Percentiles rank a stretch among this genome's conserved stretches.
These are phyloP conservation scores for Akanthomyces lecanii DNA, from an alignment of 2,329 filamentous ascomycete species.

Conservation along the genomic window DNA sequence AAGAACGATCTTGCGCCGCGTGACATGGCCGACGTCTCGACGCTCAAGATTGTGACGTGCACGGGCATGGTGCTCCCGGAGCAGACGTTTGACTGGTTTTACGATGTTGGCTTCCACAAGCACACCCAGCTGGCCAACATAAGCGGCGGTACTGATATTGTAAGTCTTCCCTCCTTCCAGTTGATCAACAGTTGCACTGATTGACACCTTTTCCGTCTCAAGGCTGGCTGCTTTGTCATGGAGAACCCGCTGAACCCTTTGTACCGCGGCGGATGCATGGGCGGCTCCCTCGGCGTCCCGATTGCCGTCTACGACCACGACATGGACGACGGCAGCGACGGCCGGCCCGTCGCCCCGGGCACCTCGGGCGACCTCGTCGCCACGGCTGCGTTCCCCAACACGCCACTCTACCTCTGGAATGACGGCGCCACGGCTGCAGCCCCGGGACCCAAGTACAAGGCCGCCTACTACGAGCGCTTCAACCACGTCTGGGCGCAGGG, in stretches of 20 bases:
- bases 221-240: conserved; percentile 56
- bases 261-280: conserved; percentile 52
- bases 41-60: conserved; percentile 58
- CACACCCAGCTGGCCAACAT: conserved; percentile 68
- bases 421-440: conserved; percentile 39
- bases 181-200: no score
- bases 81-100: conserved; percentile 73
- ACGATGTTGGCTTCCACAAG: conserved; percentile 66
- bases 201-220: background rate
- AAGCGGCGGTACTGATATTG: conserved; percentile 73
- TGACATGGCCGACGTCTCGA: conserved; percentile 58
- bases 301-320: conserved; percentile 61
- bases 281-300: conserved; percentile 45
- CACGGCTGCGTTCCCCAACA: conserved; percentile 67
- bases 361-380: conserved; percentile 72
- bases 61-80: conserved; percentile 82
- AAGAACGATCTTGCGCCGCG: conserved; percentile 60
- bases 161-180: conserved; percentile 30
- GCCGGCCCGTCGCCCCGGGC: conserved; percentile 48
- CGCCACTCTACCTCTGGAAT: conserved; percentile 64
- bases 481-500: conserved; percentile 75
- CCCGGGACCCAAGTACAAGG: conserved; percentile 53
- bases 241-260: conserved; percentile 68
- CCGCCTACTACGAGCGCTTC: conserved; percentile 60
- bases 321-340: conserved; percentile 41